Percentiles rank a stretch among this genome's conserved stretches.
phyloP scores from a whole-genome alignment of 768 basidiomycete genomes.

The Macrolepiota dolichaula region DNA sequence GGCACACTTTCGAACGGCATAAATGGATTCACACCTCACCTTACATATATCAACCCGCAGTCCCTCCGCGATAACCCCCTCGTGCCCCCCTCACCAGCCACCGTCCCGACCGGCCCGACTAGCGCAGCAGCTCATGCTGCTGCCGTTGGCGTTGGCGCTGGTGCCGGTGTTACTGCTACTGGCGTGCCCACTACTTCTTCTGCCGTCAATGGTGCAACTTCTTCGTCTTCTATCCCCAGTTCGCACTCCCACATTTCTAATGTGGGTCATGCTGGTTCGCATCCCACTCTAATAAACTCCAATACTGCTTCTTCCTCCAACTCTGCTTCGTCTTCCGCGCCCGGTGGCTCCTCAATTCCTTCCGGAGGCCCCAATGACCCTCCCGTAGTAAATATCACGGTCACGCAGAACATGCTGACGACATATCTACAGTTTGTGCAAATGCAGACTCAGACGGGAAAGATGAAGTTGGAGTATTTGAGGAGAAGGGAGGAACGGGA shows the following conservation, averaged over 20 bases:
- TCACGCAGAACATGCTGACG: constrained; percentile 55
- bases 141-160: constrained; percentile 1
- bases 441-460: constrained; percentile 65
- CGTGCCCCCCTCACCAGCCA: constrained; percentile 22
- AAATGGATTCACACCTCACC: constrained; percentile 26
- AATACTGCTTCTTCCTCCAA: constrained; percentile 5
- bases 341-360: constrained; percentile 11
- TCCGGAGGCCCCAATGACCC: constrained; percentile 14
- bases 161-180: constrained; percentile 9
- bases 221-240: constrained; percentile 1
- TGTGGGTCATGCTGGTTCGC: constrained; percentile 12
- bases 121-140: not conserved
- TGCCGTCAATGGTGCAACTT: constrained; percentile 5
- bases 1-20: constrained; percentile 25
- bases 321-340: constrained; percentile 9
- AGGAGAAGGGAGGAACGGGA: constrained; percentile 69
- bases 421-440: constrained; percentile 60
- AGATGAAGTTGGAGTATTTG: constrained; percentile 68
- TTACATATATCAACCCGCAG: constrained; percentile 36
- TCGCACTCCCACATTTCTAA: constrained; percentile 3
- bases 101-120: constrained; percentile 17
- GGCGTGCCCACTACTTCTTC: constrained; percentile 1
- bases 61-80: constrained; percentile 31
- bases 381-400: constrained; percentile 35
- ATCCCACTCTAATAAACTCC: constrained; percentile 12